Conservation (phyloP, 1,284 basidiomycete species). For the Heterobasidion occidentale region DNA sequence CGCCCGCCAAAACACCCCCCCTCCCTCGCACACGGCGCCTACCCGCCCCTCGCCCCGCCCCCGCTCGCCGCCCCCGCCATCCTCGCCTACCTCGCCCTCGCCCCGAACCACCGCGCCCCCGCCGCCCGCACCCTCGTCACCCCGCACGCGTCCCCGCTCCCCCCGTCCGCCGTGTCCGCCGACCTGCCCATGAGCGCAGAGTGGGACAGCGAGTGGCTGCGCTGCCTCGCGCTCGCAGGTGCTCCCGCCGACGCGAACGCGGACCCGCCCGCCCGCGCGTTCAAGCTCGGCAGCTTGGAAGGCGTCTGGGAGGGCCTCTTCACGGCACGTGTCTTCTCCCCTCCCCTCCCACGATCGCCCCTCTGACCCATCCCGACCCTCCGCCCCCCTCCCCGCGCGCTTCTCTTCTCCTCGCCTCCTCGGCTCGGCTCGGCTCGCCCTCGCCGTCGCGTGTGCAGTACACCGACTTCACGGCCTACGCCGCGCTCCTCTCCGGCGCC, state of each 20-base stretch:
- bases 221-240: constrained; percentile 36
- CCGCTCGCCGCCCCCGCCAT: constrained; percentile 63
- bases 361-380: background rate
- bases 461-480: constrained; percentile 64
- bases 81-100: constrained; percentile 54
- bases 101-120: constrained; percentile 22
- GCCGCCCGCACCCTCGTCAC: constrained; percentile 18
- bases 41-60: constrained; percentile 46
- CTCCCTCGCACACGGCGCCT: constrained; percentile 24
- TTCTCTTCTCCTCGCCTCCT: background rate
- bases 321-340: constrained; percentile 35
- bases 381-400: background rate
- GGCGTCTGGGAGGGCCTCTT: constrained; percentile 75
- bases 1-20: constrained; percentile 14
- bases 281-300: constrained; percentile 57
- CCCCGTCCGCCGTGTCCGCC: constrained; percentile 20
- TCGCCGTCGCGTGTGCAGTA: constrained; percentile 35
- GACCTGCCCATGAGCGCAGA: constrained; percentile 15
- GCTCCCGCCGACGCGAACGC: constrained; percentile 17
- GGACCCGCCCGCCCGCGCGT: constrained; percentile 32
- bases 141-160: constrained; percentile 29
- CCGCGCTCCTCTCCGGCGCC: constrained; percentile 52
- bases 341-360: background rate
- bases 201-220: constrained; percentile 45
- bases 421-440: background rate